Percentiles rank a stretch among this genome's conserved stretches.
These are phyloP conservation scores for Mycena alexandri DNA, from an alignment of 768 basidiomycete genomes.

Conservation along the genomic window DNA sequence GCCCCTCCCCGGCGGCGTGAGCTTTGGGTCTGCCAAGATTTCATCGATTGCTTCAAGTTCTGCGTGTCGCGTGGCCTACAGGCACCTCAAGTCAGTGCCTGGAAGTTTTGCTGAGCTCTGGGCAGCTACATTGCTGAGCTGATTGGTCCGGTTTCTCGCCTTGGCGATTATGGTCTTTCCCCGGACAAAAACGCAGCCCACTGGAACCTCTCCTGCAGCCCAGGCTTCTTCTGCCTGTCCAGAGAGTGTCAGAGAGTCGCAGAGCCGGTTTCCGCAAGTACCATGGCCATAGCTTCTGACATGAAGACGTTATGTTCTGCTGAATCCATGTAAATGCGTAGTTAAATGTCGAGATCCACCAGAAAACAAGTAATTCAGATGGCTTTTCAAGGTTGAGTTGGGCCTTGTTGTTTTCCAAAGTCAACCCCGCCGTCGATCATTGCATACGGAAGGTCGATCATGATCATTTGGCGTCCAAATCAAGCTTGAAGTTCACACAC, in stretches of 20 bases:
- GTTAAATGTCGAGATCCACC: too few species aligned
- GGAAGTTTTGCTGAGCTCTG: constrained; percentile 6
- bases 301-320: constrained; percentile 54
- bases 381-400: neutral
- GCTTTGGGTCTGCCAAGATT: constrained; percentile 73
- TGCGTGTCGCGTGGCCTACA: constrained; percentile 94
- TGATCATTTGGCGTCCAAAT: neutral
- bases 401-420: constrained; percentile 1
- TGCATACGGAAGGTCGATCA: too few species aligned
- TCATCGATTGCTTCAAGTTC: constrained; percentile 96
- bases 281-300: constrained; percentile 88
- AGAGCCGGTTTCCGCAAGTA: constrained; percentile 41
- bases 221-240: constrained; percentile 88
- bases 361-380: too few species aligned
- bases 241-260: constrained; percentile 30
- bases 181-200: constrained; percentile 95
- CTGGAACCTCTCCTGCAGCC: constrained; percentile 89
- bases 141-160: constrained; percentile 94
- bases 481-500: neutral
- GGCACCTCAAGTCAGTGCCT: constrained; percentile 22
- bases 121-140: constrained; percentile 83
- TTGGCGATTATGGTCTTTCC: constrained; percentile 81
- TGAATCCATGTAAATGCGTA: constrained; percentile 10
- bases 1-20: constrained; percentile 63
- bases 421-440: neutral